Conservation (phyloP, 192 early-diverging fungal genomes). For the Linnemannia hyalina region DNA sequence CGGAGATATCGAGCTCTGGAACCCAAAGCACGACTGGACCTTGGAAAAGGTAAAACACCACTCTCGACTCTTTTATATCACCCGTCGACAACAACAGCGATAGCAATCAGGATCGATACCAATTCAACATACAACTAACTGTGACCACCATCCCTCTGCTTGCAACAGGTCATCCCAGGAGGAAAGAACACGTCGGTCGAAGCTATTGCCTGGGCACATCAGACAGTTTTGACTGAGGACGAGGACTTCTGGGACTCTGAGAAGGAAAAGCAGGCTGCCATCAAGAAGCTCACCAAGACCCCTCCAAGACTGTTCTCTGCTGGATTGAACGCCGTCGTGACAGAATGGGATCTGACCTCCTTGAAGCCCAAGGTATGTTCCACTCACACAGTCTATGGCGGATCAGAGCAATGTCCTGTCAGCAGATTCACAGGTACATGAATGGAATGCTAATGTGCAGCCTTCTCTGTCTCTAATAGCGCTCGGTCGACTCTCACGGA, state of each 20-base stretch:
- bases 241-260: slow-evolving; percentile 77
- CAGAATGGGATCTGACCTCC: slow-evolving; percentile 87
- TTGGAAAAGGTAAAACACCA: slow-evolving; percentile 78
- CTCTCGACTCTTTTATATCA: neutral
- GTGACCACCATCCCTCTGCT: neutral
- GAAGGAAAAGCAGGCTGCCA: slow-evolving; percentile 68
- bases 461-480: slow-evolving; percentile 36
- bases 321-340: slow-evolving; percentile 85
- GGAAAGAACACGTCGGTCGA: slow-evolving; percentile 81
- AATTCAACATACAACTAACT: neutral
- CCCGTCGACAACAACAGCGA: neutral
- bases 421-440: neutral
- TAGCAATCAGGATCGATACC: neutral
- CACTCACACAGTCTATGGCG: neutral
- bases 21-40: slow-evolving; percentile 74
- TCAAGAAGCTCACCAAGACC: slow-evolving; percentile 61
- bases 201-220: slow-evolving; percentile 86
- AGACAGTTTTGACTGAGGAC: slow-evolving; percentile 72
- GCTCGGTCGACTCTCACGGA: slow-evolving; percentile 83
- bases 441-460: neutral
- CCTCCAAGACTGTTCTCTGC: slow-evolving; percentile 88
- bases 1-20: slow-evolving; percentile 96
- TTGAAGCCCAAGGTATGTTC: slow-evolving; percentile 71
- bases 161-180: slow-evolving; percentile 82
- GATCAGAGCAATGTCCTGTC: neutral